Base-by-base conservation (phyloP, 2,329 filamentous ascomycete genomes). In the Paecilomyces sp. region DNA sequence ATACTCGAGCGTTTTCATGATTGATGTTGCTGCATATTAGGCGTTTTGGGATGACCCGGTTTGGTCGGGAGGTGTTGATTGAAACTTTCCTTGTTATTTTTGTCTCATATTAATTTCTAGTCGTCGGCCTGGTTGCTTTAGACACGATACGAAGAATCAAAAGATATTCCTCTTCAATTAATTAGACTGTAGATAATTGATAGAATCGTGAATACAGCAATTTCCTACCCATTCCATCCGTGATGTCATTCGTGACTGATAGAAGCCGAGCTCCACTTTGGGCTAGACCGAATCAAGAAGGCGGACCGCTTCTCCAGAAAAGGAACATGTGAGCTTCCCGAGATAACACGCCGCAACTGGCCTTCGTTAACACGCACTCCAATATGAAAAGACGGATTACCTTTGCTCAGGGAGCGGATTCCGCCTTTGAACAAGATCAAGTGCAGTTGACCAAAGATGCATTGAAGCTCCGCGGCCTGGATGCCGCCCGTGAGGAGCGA, bases 401-500 rank as follows among this genome's bases (percentile, higher is more conserved):
- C 0, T 94, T 91, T 64, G 79, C 95, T 57, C 86, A 89, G 65
- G 81, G 83, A 24, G 79, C 83, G n/a, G 84, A 87, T 52, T 78
- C 83, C 59, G 81, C 81, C 1, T 81, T 92, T 62, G 84, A 89
- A 57, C 88, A 89, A 0, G 76, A 83, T 1, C 78, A 84, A 54
- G 75, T 96, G 57, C 74, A 81, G 12, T 75, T 95, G 52, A 77
- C 78, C 53, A 76, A 79, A 52, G 76, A 80, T 54, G 72, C 74
- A 9, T 74, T 89, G 18, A 80, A 80, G 2, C 75, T 95, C 57
- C 79, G 79, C 1, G 82, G 81, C 2, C 72, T 94, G 51, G 74
- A 84, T 56, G 88, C 88, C 22, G 85, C 86, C 13, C 87, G 90
- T 64, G 90, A 97, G 75, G 90, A 94, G 71, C 85, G 88, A 61